These are phyloP conservation scores for Suhomyces maxii DNA, from an alignment of 1,139 yeast genomes.

Conservation along the genomic window DNA sequence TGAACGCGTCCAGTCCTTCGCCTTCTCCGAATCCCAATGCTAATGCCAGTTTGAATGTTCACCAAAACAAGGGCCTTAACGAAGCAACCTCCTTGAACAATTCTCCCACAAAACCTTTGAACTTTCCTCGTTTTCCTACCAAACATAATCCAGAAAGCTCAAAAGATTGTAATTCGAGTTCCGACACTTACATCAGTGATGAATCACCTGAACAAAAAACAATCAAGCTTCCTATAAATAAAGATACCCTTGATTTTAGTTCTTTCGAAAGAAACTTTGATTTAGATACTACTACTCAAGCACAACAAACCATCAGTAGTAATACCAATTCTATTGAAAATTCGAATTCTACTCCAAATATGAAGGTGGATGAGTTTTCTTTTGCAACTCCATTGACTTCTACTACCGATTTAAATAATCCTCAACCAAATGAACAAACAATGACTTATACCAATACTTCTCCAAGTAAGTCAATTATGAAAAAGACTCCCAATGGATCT, in stretches of 20 bases:
- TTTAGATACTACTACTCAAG: constrained; percentile 20
- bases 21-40: not conserved
- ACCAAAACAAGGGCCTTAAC: constrained; percentile 5
- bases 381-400: constrained; percentile 31
- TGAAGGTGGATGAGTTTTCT: constrained; percentile 28
- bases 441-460: constrained; percentile 19
- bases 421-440: not conserved
- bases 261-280: constrained; percentile 33
- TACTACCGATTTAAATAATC: constrained; percentile 20
- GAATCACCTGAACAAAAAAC: constrained; percentile 13
- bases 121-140: constrained; percentile 22
- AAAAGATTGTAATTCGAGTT: constrained; percentile 40
- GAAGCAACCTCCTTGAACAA: constrained; percentile 17
- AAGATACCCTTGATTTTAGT: constrained; percentile 8
- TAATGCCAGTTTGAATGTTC: not conserved
- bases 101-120: constrained; percentile 41
- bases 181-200: constrained; percentile 47
- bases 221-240: not conserved
- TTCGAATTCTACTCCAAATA: constrained; percentile 12
- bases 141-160: constrained; percentile 10
- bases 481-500: constrained; percentile 29
- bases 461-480: constrained; percentile 46
- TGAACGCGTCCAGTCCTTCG: constrained; percentile 6
- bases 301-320: constrained; percentile 11
- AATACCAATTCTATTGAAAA: constrained; percentile 10